Evolutionary conservation across 1,139 yeast species (phyloP), one percentile per base, ranked within the genome.

Genomic region (Yamadazyma aaseri): DNA sequence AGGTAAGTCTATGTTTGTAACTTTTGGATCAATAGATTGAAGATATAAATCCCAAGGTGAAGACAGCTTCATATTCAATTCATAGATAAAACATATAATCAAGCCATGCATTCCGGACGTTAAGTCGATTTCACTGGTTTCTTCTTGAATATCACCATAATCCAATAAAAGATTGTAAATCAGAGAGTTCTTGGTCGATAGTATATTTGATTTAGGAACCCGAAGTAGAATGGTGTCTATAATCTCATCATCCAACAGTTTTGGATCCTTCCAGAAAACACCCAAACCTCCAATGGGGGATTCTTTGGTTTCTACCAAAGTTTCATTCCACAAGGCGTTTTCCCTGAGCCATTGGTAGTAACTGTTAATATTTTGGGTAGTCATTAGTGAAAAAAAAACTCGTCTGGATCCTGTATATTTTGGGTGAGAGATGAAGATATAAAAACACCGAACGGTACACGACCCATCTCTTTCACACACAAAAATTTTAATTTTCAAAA

Each of bases 1-100:
- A 0, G 90, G 89, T 4, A 75, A 39, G n/a, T 62, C 53, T 31
- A 50, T 36, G 9, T 32, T 33, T 2, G 51, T 41, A 0, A 50
- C 44, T 10, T 61, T 58, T 15, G 66, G 58, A 28, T 73, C 72
- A 28, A 87, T 72, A 12, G 85, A 69, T 24, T 65, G 55, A 32
- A 89, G 63, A 53, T 83, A 90, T 3, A 65, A 67, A 44, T 44
- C 67, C 97, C 97, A 90, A 3, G 96, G 96, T 10, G 95, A 83
- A 3, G 58, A 50, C 11, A 65, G 59, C 2, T 76, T 78, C 31
- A 54, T 39, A 5, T 58, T 46, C 36, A 70, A 60, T 53, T 90
- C 97, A 52, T 85, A 87, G 25, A 87, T 68, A 41, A 79, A 84
- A 0, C 90, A 78, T 8, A 86, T 47, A 9, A 84, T 76, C 33